These are phyloP conservation scores for Davidsoniella eucalypti DNA, from an alignment of 2,329 filamentous ascomycete genomes.

Conservation along the genomic window DNA sequence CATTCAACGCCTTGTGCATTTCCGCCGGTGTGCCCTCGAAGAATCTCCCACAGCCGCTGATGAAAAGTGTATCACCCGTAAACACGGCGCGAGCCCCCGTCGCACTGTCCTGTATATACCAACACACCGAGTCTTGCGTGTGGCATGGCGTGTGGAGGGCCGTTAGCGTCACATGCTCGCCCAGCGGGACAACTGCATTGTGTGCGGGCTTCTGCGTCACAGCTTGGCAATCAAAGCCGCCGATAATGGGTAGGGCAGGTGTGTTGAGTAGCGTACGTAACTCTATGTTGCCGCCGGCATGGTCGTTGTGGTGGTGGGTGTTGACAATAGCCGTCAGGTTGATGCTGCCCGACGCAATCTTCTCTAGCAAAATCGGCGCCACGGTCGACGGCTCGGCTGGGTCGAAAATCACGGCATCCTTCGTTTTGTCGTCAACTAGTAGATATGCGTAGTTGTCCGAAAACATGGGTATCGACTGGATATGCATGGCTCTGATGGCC, in stretches of 20 bases:
- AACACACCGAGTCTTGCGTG: constrained; percentile 97
- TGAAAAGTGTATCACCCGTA: constrained; percentile 91
- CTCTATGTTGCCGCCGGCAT: constrained; percentile 78
- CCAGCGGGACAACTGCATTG: constrained; percentile 65
- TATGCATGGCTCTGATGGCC: constrained; percentile 49
- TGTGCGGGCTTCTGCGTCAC: constrained; percentile 65
- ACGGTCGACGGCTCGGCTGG: constrained; percentile 59
- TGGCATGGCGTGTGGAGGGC: constrained; percentile 94
- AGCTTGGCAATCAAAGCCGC: constrained; percentile 68
- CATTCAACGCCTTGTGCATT: constrained; percentile 88
- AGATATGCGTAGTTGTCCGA: constrained; percentile 79
- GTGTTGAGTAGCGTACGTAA: constrained; percentile 26
- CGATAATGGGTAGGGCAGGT: constrained; percentile 58
- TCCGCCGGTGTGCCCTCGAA: constrained; percentile 81
- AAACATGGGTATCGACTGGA: constrained; percentile 83
- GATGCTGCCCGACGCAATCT: constrained; percentile 53
- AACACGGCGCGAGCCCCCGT: constrained; percentile 63
- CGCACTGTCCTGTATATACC: constrained; percentile 56
- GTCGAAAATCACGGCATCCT: constrained; percentile 64
- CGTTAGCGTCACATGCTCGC: constrained; percentile 42
- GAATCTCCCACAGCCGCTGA: constrained; percentile 84
- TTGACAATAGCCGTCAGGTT: constrained; percentile 85
- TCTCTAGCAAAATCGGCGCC: constrained; percentile 37
- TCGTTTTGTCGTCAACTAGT: constrained; percentile 60
- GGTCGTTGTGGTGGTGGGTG: constrained; percentile 92